Evolutionary conservation across 2,329 filamentous ascomycete species (phyloP).

Genomic region (Nothophoma quercina): DNA sequence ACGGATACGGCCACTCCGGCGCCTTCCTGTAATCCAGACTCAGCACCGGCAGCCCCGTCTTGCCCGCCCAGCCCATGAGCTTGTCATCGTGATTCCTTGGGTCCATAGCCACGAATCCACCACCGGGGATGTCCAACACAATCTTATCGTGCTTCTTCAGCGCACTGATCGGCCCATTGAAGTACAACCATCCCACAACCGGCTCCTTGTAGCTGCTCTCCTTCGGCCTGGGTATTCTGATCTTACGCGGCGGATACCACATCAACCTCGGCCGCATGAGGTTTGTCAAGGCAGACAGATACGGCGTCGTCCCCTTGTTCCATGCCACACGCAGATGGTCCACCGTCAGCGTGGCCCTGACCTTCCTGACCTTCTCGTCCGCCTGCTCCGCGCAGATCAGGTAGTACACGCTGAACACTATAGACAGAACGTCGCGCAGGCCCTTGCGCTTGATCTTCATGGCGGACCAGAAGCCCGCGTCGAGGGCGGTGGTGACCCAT

Average conservation of each 20-base stretch:
- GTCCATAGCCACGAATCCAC: slow-evolving; percentile 96
- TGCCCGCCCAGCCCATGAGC: slow-evolving; percentile 88
- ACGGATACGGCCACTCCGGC: slow-evolving; percentile 84
- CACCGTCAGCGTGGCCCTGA: slow-evolving; percentile 84
- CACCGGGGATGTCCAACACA: slow-evolving; percentile 89
- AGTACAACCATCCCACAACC: slow-evolving; percentile 90
- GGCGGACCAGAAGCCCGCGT: slow-evolving; percentile 97
- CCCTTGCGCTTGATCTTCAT: slow-evolving; percentile 88
- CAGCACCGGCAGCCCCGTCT: slow-evolving; percentile 84
- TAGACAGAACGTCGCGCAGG: slow-evolving; percentile 80
- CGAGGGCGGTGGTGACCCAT: slow-evolving; percentile 92
- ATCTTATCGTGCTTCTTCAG: slow-evolving; percentile 79
- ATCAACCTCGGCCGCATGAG: slow-evolving; percentile 81
- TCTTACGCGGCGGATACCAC: slow-evolving; percentile 79
- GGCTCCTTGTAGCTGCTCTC: slow-evolving; percentile 85
- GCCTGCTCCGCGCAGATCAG: slow-evolving; percentile 91
- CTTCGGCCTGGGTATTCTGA: slow-evolving; percentile 82
- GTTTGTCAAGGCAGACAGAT: slow-evolving; percentile 75
- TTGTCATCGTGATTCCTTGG: slow-evolving; percentile 96
- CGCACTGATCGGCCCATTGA: slow-evolving; percentile 83
- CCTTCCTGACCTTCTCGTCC: slow-evolving; percentile 94
- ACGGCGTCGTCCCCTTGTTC: slow-evolving; percentile 93
- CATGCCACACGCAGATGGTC: slow-evolving; percentile 92
- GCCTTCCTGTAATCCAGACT: slow-evolving; percentile 92
- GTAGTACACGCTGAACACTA: slow-evolving; percentile 90